Conservation (phyloP, 345 rosid genomes). For the Eucalyptus regnans region DNA sequence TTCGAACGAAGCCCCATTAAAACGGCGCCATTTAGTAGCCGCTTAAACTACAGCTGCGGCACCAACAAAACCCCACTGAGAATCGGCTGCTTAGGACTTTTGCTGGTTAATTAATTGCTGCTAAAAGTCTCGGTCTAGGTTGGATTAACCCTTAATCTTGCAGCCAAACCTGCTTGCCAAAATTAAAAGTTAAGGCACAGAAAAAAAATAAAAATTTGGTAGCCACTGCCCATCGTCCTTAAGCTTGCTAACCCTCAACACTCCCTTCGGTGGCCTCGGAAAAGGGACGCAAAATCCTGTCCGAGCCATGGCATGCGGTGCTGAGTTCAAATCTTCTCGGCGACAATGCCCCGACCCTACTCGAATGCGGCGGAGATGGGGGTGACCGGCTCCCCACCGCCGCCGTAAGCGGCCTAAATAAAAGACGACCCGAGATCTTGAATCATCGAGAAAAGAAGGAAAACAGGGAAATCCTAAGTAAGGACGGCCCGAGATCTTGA, state of each 20-base stretch:
- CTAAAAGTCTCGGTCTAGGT: background rate
- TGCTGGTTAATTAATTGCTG: background rate
- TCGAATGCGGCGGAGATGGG: background rate
- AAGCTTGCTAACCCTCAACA: background rate
- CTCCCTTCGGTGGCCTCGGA: too few relatives aligned
- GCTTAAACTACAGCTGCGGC: background rate
- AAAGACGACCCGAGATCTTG: background rate
- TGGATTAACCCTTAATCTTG: background rate
- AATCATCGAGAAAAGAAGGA: too few relatives aligned
- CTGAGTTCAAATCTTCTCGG: background rate
- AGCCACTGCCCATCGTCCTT: background rate
- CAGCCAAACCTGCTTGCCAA: background rate
- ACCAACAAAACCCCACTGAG: background rate
- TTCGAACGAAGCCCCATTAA: background rate
- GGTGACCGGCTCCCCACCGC: background rate
- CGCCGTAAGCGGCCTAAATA: background rate
- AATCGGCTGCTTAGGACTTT: background rate
- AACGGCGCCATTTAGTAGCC: background rate
- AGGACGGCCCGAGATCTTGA: background rate
- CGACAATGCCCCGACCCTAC: background rate
- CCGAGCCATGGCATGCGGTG: background rate
- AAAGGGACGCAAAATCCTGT: too few relatives aligned
- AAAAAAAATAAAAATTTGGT: background rate
- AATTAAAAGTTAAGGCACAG: background rate
- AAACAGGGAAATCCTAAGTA: background rate